These are phyloP conservation scores for Euclidium syriacum DNA, from an alignment of 345 rosid genomes.

Conservation along the genomic window DNA sequence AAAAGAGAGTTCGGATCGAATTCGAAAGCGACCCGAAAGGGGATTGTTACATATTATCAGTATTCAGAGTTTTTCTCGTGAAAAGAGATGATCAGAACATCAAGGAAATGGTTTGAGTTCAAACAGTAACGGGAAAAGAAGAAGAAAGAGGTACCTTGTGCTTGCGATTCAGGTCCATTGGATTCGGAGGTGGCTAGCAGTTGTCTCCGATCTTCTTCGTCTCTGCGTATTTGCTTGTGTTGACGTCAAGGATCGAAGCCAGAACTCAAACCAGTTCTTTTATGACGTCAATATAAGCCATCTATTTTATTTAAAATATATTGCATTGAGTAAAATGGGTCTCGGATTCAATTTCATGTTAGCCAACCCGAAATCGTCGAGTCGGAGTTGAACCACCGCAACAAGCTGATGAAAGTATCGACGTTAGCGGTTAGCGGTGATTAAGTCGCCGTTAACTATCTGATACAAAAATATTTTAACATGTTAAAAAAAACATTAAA, in stretches of 20 bases:
- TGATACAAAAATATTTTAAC: too few species aligned
- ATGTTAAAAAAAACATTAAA: too few species aligned
- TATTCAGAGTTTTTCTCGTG: background rate
- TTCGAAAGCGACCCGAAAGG: slow-evolving; percentile 1
- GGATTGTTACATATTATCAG: background rate
- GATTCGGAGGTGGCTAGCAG: background rate
- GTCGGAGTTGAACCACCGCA: too few species aligned
- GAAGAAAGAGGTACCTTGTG: slow-evolving; percentile 44
- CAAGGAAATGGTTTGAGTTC: background rate
- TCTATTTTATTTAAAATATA: too few species aligned
- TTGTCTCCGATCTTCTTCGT: slow-evolving; percentile 11
- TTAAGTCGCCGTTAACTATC: too few species aligned
- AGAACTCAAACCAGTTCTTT: background rate
- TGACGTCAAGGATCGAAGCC: slow-evolving; percentile 10
- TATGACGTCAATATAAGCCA: slow-evolving; percentile 2
- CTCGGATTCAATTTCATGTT: too few species aligned
- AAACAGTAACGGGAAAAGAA: background rate
- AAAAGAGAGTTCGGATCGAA: background rate
- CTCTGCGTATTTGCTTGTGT: background rate
- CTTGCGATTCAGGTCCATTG: slow-evolving; percentile 66
- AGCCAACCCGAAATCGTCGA: too few species aligned
- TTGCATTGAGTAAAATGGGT: too few species aligned
- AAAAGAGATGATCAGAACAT: background rate
- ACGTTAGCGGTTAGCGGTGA: too few species aligned
- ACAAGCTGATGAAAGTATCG: too few species aligned